Evolutionary conservation across 176 grass and related monocot species (phyloP), one percentile per base, ranked within the genome.

Genomic region (Panicum miliaceum): DNA sequence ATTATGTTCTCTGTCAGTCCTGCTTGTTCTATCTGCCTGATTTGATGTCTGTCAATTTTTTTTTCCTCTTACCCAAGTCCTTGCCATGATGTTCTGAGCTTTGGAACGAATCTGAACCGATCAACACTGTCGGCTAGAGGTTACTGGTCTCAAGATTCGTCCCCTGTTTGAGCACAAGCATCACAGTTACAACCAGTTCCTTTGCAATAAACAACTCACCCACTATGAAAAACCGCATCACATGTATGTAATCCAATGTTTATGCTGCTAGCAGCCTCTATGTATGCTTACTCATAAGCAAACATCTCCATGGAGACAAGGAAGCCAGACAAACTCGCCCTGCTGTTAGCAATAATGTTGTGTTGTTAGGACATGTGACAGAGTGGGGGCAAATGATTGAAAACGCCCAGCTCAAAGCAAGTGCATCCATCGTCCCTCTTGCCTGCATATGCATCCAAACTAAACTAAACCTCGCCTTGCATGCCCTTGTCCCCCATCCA

Each of bases 121-220:
- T 77, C 74, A 58, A 77, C 40, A 60, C 4, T 77, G 74, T 77
- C 36, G 75, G 54, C 75, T 42, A 43, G 11, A 22, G 29, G 4
- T 14, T 69, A 13, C 14, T 71, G 20, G 68, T 71, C 20, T 6
- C 36, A 60, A 59, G 74, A 77, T 61, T 77, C 75, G 3, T 50
- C 75, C 71, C 7, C 56, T 77, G 56, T 77, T 61, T 6, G 13
- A 61, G n/a, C 37, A 27, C 75, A 42, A 77, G 75, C 75, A 26
- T 26, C 54, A 60, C 54, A 77, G 36, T 38, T 19, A 2, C 47
- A 53, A 34, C 2, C 19, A 53, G 47, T 10, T 22, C 50, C 32
- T 36, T 4, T 27, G 8, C 58, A 48, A 20, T 48, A 25, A 64
- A 48, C 8, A 20, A 14, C 23, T 16, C 1, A 32, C 1, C 3